Conservation (phyloP, 768 basidiomycete genomes). For the Russula emetica region DNA sequence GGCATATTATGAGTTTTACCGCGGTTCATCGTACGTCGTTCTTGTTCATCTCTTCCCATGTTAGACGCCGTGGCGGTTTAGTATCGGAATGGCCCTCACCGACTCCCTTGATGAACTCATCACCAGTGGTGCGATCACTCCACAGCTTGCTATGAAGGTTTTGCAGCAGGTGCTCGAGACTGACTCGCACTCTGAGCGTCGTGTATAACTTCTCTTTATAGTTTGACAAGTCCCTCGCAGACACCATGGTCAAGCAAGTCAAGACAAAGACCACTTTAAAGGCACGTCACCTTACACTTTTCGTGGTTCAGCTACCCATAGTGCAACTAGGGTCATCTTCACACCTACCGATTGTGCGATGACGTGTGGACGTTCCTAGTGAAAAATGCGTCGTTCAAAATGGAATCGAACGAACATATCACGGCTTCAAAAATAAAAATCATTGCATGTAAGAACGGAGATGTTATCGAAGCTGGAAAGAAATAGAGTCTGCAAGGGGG, state of each 20-base stretch:
- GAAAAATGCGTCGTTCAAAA: constrained; percentile 89
- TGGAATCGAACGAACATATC: constrained; percentile 83
- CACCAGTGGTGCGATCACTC: constrained; percentile 92
- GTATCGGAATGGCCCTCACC: constrained; percentile 95
- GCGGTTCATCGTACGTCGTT: constrained; percentile 76
- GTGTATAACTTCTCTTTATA: constrained; percentile 33
- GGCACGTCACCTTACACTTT: constrained; percentile 41
- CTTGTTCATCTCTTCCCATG: constrained; percentile 33
- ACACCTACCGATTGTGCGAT: constrained; percentile 89
- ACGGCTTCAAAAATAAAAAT: constrained; percentile 84
- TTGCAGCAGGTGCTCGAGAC: constrained; percentile 71
- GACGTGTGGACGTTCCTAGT: constrained; percentile 99
- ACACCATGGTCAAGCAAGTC: constrained; percentile 88
- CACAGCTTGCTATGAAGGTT: constrained; percentile 98
- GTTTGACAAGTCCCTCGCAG: constrained; percentile 96
- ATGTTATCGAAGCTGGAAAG: constrained; percentile 78
- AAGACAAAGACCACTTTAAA: constrained; percentile 94
- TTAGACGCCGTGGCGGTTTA: constrained; percentile 35
- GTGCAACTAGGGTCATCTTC: constrained; percentile 63
- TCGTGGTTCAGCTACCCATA: neutral
- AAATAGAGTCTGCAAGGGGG: constrained; percentile 45
- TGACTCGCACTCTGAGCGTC: constrained; percentile 8
- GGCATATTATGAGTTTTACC: constrained; percentile 90
- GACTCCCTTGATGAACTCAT: constrained; percentile 99
- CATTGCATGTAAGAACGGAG: constrained; percentile 96